Conservation (phyloP, 2,329 filamentous ascomycete species). For the Onygena corvina region DNA sequence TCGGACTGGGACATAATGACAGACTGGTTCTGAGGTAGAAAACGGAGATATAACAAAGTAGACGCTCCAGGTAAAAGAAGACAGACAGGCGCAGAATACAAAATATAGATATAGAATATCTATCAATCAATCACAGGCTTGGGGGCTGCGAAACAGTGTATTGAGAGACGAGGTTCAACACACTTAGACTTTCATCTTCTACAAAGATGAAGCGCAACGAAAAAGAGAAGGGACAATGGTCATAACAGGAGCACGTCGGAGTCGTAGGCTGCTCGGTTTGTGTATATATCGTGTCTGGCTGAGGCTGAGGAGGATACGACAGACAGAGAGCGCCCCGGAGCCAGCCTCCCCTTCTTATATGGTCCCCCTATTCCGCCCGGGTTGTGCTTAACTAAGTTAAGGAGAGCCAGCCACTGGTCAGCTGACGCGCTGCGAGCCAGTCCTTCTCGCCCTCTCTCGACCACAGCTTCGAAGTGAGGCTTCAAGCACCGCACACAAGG, state of each 20-base stretch:
- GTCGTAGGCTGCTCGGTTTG: too few relatives aligned
- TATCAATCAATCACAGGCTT: background rate
- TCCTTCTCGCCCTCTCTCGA: background rate
- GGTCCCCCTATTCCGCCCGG: background rate
- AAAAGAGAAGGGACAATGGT: background rate
- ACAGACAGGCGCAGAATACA: constrained; percentile 1
- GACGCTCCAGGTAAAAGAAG: constrained; percentile 6
- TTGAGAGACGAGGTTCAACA: constrained; percentile 5
- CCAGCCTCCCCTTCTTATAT: background rate
- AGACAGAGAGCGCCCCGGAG: too few relatives aligned
- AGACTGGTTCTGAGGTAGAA: background rate
- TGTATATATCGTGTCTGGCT: too few relatives aligned
- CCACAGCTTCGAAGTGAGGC: constrained; percentile 6
- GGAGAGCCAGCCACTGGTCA: background rate
- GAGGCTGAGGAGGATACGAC: background rate
- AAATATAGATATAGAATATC: constrained; percentile 7
- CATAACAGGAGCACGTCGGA: background rate
- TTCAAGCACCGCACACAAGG: background rate
- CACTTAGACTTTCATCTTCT: constrained; percentile 6
- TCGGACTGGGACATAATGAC: constrained; percentile 28
- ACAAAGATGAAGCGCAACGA: background rate
- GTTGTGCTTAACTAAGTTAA: background rate
- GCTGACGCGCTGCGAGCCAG: background rate
- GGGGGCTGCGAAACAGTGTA: background rate
- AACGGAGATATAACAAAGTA: constrained; percentile 2